These are phyloP conservation scores for Pouteria campechiana DNA, from an alignment of 179 eudicot genomes.

Conservation along the genomic window DNA sequence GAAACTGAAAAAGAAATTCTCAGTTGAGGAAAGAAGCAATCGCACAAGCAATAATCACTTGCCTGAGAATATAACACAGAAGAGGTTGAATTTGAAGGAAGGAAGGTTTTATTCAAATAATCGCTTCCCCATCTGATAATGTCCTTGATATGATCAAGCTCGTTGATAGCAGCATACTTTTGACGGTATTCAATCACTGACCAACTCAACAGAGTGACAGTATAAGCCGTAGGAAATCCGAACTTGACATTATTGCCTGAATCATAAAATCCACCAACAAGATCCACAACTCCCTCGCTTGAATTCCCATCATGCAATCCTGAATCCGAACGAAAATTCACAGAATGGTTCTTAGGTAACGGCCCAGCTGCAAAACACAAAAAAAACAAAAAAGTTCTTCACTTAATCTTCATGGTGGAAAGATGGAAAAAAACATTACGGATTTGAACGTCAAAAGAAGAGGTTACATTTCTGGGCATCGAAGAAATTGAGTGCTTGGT, in stretches of 20 bases:
- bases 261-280: constrained; percentile 23
- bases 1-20: not conserved
- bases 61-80: constrained; percentile 21
- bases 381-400: not conserved
- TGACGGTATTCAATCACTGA: constrained; percentile 21
- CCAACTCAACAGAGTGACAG: constrained; percentile 21
- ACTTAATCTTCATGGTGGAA: not conserved
- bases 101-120: constrained; percentile 17
- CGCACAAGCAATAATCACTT: not conserved
- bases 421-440: not conserved
- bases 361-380: constrained; percentile 11
- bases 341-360: constrained; percentile 3
- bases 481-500: constrained; percentile 23
- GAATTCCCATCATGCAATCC: constrained; percentile 19
- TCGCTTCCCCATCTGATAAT: constrained; percentile 24
- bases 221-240: constrained; percentile 22
- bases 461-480: constrained; percentile 22
- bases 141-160: constrained; percentile 22
- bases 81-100: constrained; percentile 8
- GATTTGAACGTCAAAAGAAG: not conserved
- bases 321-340: constrained; percentile 16
- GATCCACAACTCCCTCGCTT: constrained; percentile 3
- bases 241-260: constrained; percentile 23
- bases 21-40: not conserved
- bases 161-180: constrained; percentile 18